Conservation (phyloP, 768 basidiomycete species). For the Leccinum arenicola region DNA sequence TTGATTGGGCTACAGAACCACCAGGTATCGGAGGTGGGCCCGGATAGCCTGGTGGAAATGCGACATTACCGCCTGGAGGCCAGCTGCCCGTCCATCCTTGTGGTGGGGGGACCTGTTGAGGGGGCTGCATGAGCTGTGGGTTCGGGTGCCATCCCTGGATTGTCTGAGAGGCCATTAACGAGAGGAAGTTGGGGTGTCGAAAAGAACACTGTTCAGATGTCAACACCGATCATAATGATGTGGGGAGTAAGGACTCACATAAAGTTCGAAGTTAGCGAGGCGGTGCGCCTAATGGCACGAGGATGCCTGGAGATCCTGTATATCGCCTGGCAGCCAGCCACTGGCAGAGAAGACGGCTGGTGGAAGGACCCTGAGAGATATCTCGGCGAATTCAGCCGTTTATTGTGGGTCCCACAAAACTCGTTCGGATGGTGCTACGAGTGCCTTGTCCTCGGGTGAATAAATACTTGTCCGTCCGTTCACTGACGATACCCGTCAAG, state of each 20-base stretch:
- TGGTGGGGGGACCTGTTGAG: slow-evolving; percentile 18
- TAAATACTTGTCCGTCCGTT: slow-evolving; percentile 14
- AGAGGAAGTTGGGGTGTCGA: neutral
- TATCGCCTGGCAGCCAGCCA: neutral
- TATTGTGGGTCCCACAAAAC: neutral
- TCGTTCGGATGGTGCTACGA: neutral
- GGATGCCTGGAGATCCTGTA: neutral
- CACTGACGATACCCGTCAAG: slow-evolving; percentile 19
- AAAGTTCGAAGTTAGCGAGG: neutral
- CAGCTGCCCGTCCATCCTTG: slow-evolving; percentile 38
- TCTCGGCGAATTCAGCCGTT: neutral
- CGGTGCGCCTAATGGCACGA: neutral
- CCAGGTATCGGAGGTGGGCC: slow-evolving; percentile 56
- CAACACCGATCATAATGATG: slow-evolving; percentile 7
- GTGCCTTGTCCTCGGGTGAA: neutral
- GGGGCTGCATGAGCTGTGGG: slow-evolving; percentile 32
- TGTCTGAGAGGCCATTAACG: slow-evolving; percentile 23
- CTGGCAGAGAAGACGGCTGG: neutral
- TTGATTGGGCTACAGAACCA: slow-evolving; percentile 40
- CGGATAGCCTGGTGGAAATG: slow-evolving; percentile 35
- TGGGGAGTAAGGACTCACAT: slow-evolving; percentile 1
- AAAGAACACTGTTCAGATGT: slow-evolving; percentile 2
- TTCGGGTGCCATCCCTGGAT: slow-evolving; percentile 33
- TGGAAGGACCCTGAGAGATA: slow-evolving; percentile 1
- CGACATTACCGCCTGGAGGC: slow-evolving; percentile 31